Evolutionary conservation across 2,329 filamentous ascomycete genomes (phyloP).

Genomic region (Cordyceps tenuipes): DNA sequence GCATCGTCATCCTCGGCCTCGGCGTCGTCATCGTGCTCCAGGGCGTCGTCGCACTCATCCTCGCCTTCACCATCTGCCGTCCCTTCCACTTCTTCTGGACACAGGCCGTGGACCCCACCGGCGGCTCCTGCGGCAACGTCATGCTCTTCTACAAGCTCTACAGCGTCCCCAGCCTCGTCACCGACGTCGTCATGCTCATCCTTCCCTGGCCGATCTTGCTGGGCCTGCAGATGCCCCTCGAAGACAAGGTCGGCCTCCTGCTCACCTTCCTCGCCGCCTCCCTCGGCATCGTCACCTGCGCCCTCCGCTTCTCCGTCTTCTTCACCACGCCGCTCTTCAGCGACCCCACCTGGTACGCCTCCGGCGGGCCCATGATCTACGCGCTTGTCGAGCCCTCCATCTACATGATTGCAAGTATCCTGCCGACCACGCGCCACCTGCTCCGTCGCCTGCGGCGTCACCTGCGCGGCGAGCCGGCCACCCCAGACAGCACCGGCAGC

Average conservation of each 20-base stretch:
- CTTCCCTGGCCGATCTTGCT: slow-evolving; percentile 13
- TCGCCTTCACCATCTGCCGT: slow-evolving; percentile 11
- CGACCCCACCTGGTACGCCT: slow-evolving; percentile 14
- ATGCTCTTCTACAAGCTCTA: slow-evolving; percentile 15
- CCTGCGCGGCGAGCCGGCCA: background rate
- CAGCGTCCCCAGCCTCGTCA: slow-evolving; percentile 13
- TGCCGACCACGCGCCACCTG: slow-evolving; percentile 12
- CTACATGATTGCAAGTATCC: slow-evolving; percentile 14
- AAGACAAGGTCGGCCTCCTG: slow-evolving; percentile 10
- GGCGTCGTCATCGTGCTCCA: slow-evolving; percentile 11
- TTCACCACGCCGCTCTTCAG: slow-evolving; percentile 12
- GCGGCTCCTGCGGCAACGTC: slow-evolving; percentile 11
- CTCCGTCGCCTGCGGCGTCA: slow-evolving; percentile 2
- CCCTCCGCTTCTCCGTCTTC: slow-evolving; percentile 12
- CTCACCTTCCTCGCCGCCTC: slow-evolving; percentile 12
- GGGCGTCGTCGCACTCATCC: slow-evolving; percentile 10
- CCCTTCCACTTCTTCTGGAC: slow-evolving; percentile 14
- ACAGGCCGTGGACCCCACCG: slow-evolving; percentile 9
- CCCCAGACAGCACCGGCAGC: background rate
- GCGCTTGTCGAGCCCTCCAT: slow-evolving; percentile 14
- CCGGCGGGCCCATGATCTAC: slow-evolving; percentile 13
- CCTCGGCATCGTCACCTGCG: slow-evolving; percentile 13
- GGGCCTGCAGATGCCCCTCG: slow-evolving; percentile 10
- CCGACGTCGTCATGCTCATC: slow-evolving; percentile 12
- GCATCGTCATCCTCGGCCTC: slow-evolving; percentile 6